Percentiles rank a stretch among this genome's conserved stretches.
These are phyloP conservation scores for Pelargonium fulgidum DNA, from an alignment of 441 rosid species.

Conservation along the genomic window DNA sequence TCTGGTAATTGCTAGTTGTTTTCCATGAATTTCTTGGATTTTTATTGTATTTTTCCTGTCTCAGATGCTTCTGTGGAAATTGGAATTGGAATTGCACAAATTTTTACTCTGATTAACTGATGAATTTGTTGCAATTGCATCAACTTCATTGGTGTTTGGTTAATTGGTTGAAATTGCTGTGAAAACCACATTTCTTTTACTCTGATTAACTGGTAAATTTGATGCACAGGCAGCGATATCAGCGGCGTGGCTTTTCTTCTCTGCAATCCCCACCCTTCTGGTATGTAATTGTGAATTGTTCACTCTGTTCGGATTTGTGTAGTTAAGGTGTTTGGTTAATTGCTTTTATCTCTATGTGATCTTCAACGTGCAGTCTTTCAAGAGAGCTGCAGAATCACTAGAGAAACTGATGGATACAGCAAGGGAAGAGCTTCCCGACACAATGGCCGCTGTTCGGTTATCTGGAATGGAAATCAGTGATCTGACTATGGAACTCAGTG, in stretches of 20 bases:
- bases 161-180: too few species aligned
- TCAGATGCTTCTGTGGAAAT: not conserved
- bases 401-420: conserved; percentile 79
- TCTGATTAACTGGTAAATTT: conserved; percentile 18
- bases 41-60: not conserved
- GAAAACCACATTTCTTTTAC: not conserved
- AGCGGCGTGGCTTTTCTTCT: conserved; percentile 69
- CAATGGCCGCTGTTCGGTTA: conserved; percentile 82
- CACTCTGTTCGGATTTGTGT: not conserved
- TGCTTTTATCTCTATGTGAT: not conserved
- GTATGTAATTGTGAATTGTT: conserved; percentile 27
- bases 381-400: conserved; percentile 75
- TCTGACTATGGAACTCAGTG: conserved; percentile 81
- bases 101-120: too few species aligned
- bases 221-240: conserved; percentile 56
- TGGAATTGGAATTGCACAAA: too few species aligned
- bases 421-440: conserved; percentile 82
- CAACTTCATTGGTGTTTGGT: too few species aligned
- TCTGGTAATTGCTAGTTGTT: not conserved
- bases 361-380: conserved; percentile 46
- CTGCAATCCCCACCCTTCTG: conserved; percentile 80
- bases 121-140: too few species aligned
- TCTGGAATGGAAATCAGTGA: conserved; percentile 94
- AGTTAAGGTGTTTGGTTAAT: not conserved
- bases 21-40: not conserved